Evolutionary conservation across 2,329 filamentous ascomycete species (phyloP).

Genomic region (Ceratocystis diversiconidia): DNA sequence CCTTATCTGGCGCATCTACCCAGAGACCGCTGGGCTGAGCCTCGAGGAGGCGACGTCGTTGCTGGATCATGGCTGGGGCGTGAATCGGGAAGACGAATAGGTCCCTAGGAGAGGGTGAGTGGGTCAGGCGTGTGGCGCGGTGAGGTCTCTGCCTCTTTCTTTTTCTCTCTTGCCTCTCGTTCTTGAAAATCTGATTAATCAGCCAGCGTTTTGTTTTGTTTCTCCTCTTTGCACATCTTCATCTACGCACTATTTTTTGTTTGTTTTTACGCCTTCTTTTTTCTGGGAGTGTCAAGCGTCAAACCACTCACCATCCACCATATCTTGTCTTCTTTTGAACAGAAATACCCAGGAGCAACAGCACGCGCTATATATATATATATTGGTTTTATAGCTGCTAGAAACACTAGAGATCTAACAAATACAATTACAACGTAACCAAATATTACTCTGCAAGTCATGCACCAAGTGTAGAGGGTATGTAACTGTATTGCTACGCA

Average conservation of each 20-base stretch:
- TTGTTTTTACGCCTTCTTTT: not conserved
- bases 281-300: not conserved
- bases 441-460: not conserved
- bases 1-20: slow-evolving; percentile 61
- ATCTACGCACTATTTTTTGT: not conserved
- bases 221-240: not conserved
- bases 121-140: no score
- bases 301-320: not conserved
- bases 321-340: not conserved
- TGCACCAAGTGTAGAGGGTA: not conserved
- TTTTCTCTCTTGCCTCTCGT: slow-evolving; percentile 3
- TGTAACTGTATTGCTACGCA: no score
- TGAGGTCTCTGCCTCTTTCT: not conserved
- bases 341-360: slow-evolving; percentile 1
- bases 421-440: not conserved
- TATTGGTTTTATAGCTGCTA: not conserved
- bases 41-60: slow-evolving; percentile 67
- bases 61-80: slow-evolving; percentile 60
- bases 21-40: slow-evolving; percentile 69
- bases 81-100: slow-evolving; percentile 23
- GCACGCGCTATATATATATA: not conserved
- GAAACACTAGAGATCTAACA: not conserved
- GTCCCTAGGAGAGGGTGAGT: no score
- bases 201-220: not conserved
- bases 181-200: not conserved